These are phyloP conservation scores for Pythium plurisporium DNA, from an alignment of 352 stramenopile species.

Conservation along the genomic window DNA sequence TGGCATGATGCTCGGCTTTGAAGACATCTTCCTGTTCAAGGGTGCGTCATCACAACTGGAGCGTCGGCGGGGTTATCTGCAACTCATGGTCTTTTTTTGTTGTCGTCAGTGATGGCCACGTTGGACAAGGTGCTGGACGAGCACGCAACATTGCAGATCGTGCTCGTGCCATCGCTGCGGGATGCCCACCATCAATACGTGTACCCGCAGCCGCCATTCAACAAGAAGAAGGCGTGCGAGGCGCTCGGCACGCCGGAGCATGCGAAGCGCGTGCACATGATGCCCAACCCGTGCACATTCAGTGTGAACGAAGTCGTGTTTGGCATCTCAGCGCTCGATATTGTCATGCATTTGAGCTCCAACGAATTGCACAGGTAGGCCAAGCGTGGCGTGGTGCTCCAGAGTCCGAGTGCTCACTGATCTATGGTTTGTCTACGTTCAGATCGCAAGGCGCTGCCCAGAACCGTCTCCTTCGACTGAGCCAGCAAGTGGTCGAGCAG, in stretches of 20 bases:
- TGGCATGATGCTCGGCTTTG: slow-evolving; percentile 75
- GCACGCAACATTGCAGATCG: slow-evolving; percentile 70
- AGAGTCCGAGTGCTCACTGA: too few species aligned
- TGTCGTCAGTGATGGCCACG: slow-evolving; percentile 63
- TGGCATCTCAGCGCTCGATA: slow-evolving; percentile 90
- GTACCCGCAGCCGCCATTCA: slow-evolving; percentile 93
- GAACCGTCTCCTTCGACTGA: slow-evolving; percentile 69
- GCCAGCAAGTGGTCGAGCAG: slow-evolving; percentile 79
- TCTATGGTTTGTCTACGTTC: neutral
- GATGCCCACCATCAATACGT: slow-evolving; percentile 95
- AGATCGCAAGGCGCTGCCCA: slow-evolving; percentile 22
- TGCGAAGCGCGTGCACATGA: slow-evolving; percentile 89
- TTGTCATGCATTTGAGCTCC: slow-evolving; percentile 83
- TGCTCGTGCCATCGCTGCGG: slow-evolving; percentile 94
- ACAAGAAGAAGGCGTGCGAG: slow-evolving; percentile 79
- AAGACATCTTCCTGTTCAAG: slow-evolving; percentile 86
- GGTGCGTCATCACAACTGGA: slow-evolving; percentile 26
- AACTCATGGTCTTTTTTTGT: neutral
- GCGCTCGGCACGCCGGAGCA: slow-evolving; percentile 54
- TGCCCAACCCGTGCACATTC: slow-evolving; percentile 95
- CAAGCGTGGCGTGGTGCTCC: too few species aligned
- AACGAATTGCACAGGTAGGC: slow-evolving; percentile 74
- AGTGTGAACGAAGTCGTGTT: slow-evolving; percentile 93
- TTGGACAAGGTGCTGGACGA: slow-evolving; percentile 61
- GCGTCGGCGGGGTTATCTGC: neutral